Evolutionary conservation across 768 basidiomycete genomes (phyloP).

Genomic region (Lactarius tabidus): DNA sequence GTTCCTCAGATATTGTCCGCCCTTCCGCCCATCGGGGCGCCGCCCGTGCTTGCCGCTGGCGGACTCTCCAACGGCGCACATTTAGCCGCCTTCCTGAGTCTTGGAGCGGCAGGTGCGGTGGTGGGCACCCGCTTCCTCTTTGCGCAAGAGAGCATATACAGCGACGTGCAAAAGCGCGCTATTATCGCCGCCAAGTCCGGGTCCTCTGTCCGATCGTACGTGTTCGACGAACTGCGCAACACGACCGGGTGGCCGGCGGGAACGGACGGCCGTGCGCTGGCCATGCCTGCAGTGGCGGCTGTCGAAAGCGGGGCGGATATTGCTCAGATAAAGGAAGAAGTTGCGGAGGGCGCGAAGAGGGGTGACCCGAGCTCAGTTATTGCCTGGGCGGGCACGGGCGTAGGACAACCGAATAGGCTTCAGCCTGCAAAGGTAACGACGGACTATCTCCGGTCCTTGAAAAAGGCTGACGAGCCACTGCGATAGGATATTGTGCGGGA

Average conservation of each 20-base stretch:
- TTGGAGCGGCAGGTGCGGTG: slow-evolving; percentile 66
- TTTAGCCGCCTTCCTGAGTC: slow-evolving; percentile 56
- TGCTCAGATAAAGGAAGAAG: slow-evolving; percentile 14
- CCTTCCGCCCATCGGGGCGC: slow-evolving; percentile 38
- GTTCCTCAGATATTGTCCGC: slow-evolving; percentile 50
- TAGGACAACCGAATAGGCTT: slow-evolving; percentile 31
- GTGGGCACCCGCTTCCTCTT: slow-evolving; percentile 74
- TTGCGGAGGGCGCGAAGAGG: slow-evolving; percentile 28
- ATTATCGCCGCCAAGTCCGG: slow-evolving; percentile 30
- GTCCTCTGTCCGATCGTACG: slow-evolving; percentile 32
- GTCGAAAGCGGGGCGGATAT: slow-evolving; percentile 19
- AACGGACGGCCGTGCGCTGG: slow-evolving; percentile 41
- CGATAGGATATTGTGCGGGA: slow-evolving; percentile 30
- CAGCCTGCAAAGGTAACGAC: slow-evolving; percentile 30
- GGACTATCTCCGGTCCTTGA: slow-evolving; percentile 2
- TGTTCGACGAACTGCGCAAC: slow-evolving; percentile 35
- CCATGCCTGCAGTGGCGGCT: slow-evolving; percentile 33
- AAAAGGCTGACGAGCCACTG: slow-evolving; percentile 5
- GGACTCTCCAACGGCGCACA: slow-evolving; percentile 64
- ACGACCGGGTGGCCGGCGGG: slow-evolving; percentile 35
- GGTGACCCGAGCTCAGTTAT: slow-evolving; percentile 30
- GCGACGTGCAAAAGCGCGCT: slow-evolving; percentile 33
- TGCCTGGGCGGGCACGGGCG: slow-evolving; percentile 37
- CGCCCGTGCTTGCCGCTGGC: slow-evolving; percentile 68
- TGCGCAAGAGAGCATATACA: slow-evolving; percentile 53